phyloP scores from a whole-genome alignment of 2,329 filamentous ascomycete genomes.

The Apiospora phragmitis region DNA sequence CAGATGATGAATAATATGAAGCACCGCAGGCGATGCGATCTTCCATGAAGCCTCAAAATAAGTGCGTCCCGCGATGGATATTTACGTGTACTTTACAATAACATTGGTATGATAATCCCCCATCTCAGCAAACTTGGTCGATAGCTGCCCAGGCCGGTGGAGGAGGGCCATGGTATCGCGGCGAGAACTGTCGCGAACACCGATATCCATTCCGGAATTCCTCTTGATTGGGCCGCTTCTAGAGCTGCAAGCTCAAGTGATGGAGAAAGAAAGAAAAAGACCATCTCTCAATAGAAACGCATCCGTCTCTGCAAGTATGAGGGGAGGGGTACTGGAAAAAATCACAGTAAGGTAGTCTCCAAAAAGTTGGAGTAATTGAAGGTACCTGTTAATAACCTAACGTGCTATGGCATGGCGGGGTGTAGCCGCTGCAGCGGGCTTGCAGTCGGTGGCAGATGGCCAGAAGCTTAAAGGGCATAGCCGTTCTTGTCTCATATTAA shows the following conservation, averaged over 20 bases:
- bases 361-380: not conserved
- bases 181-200: not conserved
- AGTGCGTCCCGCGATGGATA: not conserved
- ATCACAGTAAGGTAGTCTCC: not conserved
- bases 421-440: not conserved
- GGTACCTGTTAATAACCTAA: too few relatives aligned
- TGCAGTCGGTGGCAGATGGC: not conserved
- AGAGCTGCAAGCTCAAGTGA: not conserved
- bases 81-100: not conserved
- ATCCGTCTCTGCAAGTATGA: not conserved
- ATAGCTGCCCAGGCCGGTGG: not conserved
- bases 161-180: not conserved
- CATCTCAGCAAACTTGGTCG: not conserved
- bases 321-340: not conserved
- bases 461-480: not conserved
- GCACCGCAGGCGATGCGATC: not conserved
- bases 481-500: conserved; percentile 2
- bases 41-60: not conserved
- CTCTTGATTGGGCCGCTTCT: conserved; percentile 5
- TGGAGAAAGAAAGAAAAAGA: not conserved
- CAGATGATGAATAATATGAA: not conserved
- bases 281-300: not conserved
- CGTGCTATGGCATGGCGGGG: not conserved
- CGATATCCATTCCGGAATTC: not conserved
- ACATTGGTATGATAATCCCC: not conserved